Evolutionary conservation across 2,329 filamentous ascomycete genomes (phyloP).

Genomic region (Atkinsonella hypoxylon): DNA sequence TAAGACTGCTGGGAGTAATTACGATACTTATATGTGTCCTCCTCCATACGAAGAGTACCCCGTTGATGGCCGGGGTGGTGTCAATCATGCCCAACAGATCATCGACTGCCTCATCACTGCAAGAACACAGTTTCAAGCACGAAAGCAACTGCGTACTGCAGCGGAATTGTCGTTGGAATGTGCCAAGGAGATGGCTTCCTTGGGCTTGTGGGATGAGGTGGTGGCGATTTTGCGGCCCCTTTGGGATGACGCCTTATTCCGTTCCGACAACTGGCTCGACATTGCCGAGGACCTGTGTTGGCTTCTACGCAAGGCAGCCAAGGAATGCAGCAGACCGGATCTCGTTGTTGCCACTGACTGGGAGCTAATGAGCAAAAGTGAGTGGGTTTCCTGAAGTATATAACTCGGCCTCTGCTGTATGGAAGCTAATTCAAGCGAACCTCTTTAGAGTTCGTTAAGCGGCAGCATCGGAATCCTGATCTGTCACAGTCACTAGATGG

Average conservation of each 20-base stretch:
- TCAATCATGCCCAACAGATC: conserved; percentile 45
- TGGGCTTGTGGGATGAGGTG: conserved; percentile 40
- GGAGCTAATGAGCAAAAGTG: conserved; percentile 50
- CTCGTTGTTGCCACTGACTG: conserved; percentile 51
- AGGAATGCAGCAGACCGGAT: conserved; percentile 37
- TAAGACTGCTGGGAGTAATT: conserved; percentile 36
- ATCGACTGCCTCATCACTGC: conserved; percentile 40
- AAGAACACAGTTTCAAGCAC: conserved; percentile 39
- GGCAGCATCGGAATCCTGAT: conserved; percentile 49
- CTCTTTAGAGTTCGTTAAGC: conserved; percentile 37
- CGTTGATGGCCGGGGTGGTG: conserved; percentile 30
- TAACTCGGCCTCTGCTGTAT: background rate
- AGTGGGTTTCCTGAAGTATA: conserved; percentile 15
- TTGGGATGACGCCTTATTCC: conserved; percentile 45
- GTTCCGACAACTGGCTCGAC: conserved; percentile 47
- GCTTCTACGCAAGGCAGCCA: conserved; percentile 46
- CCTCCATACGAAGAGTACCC: conserved; percentile 50
- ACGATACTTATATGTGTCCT: conserved; percentile 56
- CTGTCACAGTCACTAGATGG: conserved; percentile 44
- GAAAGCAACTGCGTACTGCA: conserved; percentile 39
- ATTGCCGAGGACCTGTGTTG: conserved; percentile 49
- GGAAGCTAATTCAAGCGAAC: background rate
- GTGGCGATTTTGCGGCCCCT: conserved; percentile 42
- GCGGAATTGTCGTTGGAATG: conserved; percentile 47
- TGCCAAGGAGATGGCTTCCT: conserved; percentile 40